Percentiles rank a stretch among this genome's conserved stretches.
These are phyloP conservation scores for Pyrenula aspistea DNA, from an alignment of 495 filamentous ascomycete genomes.

Conservation along the genomic window DNA sequence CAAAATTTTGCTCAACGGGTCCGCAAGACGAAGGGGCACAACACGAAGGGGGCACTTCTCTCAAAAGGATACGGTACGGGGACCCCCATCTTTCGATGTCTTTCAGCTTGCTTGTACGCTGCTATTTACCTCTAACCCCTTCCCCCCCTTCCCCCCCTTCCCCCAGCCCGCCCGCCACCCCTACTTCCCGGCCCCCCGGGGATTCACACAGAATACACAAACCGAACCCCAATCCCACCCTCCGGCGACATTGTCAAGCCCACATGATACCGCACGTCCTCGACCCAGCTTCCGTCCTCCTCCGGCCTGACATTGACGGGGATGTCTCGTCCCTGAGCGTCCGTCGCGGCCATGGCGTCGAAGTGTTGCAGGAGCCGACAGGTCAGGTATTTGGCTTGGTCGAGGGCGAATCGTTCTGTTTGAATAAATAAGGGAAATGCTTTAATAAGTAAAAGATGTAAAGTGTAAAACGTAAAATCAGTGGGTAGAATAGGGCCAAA, in stretches of 20 bases:
- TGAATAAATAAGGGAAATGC: neutral
- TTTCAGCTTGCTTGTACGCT: too few relatives aligned
- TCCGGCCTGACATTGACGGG: too few relatives aligned
- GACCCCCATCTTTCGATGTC: too few relatives aligned
- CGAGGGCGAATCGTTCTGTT: conserved; percentile 59
- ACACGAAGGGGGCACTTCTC: too few relatives aligned
- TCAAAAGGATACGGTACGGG: too few relatives aligned
- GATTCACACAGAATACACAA: neutral
- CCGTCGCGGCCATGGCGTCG: conserved; percentile 28
- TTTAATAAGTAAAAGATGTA: neutral
- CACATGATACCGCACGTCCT: neutral
- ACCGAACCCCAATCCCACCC: neutral
- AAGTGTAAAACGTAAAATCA: neutral
- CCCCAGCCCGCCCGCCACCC: too few relatives aligned
- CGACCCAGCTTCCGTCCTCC: neutral
- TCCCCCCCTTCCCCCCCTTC: too few relatives aligned
- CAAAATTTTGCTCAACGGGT: too few relatives aligned
- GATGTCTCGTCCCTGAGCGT: conserved; percentile 7
- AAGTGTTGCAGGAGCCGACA: conserved; percentile 61
- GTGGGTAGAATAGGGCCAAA: neutral
- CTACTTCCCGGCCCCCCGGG: too few relatives aligned
- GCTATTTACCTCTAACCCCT: too few relatives aligned
- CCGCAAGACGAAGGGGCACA: too few relatives aligned
- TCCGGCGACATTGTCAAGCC: neutral
- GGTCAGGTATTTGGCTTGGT: conserved; percentile 66